Conservation (phyloP, 805 yeast species). For the Saturnispora halmiae region DNA sequence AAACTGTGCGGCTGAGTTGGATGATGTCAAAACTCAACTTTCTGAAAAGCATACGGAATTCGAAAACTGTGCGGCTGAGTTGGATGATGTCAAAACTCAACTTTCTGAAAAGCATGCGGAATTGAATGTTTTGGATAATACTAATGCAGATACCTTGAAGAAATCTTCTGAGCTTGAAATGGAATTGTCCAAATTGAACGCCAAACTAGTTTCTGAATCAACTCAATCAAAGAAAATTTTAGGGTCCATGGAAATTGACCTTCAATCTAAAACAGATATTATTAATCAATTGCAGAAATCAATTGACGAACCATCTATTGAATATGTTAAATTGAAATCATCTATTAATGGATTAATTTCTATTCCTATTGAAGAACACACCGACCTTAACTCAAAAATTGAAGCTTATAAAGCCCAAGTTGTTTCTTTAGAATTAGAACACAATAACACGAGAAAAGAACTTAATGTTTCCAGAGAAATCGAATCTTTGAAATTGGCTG, state of each 20-base stretch:
- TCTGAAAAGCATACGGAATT: constrained; percentile 3
- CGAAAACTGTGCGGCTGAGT: constrained; percentile 1
- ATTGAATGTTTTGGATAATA: neutral
- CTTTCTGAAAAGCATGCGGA: constrained; percentile 3
- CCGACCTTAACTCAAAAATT: neutral
- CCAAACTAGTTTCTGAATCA: neutral
- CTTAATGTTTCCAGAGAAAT: neutral
- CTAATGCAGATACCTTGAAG: neutral
- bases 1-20: neutral
- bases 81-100: neutral
- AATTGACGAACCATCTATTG: neutral
- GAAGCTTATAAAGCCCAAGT: neutral
- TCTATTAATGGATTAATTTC: neutral
- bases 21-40: neutral
- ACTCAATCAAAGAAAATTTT: neutral
- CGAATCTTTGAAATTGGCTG: neutral
- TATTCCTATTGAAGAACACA: constrained; percentile 1
- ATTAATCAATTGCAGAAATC: neutral
- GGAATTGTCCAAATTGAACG: constrained; percentile 1
- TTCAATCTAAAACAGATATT: neutral
- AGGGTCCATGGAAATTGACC: neutral
- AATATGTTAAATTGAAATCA: constrained; percentile 2
- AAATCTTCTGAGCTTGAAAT: neutral
- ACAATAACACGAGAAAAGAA: neutral
- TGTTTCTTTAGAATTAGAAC: neutral